Base-by-base conservation (phyloP, 208 protist genomes). In the Crithidia sp. region DNA sequence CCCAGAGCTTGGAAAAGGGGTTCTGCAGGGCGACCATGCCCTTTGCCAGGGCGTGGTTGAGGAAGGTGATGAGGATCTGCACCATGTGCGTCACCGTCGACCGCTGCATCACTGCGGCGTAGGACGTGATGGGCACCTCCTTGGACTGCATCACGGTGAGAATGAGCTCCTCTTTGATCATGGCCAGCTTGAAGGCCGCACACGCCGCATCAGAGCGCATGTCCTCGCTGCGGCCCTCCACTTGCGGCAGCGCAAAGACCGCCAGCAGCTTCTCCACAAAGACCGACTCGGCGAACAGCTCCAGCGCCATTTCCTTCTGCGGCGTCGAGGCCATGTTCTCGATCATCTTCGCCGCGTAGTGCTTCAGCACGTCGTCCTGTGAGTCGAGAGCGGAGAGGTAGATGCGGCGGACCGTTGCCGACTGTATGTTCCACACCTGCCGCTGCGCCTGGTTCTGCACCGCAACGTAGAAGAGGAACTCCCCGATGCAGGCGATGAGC, bases 391-490 rank as follows among this genome's bases (percentile, higher is more conserved):
- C 80, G 16, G 64, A 44, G 19, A 86, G 16, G 68, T 89, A 96
- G n/a, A 89, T 59, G 41, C 50, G 59, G 28, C 82, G 74, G 14
- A 91, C 63, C 39, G 83, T 74, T 0, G 17, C 53, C 5, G 84
- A 16, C 14, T 82, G 64, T 56, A 96, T 79, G 13, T 79, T 82
- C 89, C 93, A 97, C 49, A 70, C 72, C 17, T 60, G 59, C 45
- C 88, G 76, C 52, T 95, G 88, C 65, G 71, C 67, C 61, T 87
- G 89, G 36, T 79, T 73, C 65, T 97, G 93, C 5, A 91, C 83
- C 28, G 85, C 85, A 40, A 98, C 83, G 72, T 97, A 98, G 63
- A 97, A 97, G 59, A 97, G 75, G 49, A 98, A 79, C 80, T 98
- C 93, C 16, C 94, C 91, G 8, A 95, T 65, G 72, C 92, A 97